Evolutionary conservation across 257 asterid genomes (phyloP).

Genomic region (Jaltomata sinuosa): DNA sequence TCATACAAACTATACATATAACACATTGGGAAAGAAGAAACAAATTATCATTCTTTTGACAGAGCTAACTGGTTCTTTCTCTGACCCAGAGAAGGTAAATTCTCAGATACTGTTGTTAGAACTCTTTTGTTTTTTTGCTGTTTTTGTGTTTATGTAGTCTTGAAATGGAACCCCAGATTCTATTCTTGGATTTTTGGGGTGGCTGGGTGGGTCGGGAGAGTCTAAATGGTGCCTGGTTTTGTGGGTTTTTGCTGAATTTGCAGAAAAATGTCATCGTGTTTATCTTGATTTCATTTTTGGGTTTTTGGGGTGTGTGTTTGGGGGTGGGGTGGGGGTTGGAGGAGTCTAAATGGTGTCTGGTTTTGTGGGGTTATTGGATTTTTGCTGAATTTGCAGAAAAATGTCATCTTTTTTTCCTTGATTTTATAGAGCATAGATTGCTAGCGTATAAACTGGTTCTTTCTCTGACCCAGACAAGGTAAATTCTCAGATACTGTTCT

Average conservation of each 20-base stretch:
- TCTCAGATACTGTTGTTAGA: not conserved
- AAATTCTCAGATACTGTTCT: not conserved
- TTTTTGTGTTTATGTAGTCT: not conserved
- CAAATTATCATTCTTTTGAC: not conserved
- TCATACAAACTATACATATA: not conserved
- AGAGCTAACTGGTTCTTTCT: not conserved
- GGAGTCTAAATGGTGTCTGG: not conserved
- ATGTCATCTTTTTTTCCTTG: not conserved
- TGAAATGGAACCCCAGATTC: not conserved
- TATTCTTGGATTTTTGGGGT: not conserved
- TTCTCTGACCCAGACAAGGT: not conserved
- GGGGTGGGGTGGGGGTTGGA: not conserved
- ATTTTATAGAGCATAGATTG: not conserved
- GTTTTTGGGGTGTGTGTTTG: not conserved
- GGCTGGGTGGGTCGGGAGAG: no score
- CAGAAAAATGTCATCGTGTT: no score
- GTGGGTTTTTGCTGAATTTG: no score
- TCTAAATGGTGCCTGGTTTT: no score
- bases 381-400: not conserved
- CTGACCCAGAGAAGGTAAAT: not conserved
- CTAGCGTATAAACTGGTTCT: not conserved
- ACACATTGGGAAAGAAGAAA: not conserved
- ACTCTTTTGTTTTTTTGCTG: not conserved
- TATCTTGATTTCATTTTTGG: not conserved
- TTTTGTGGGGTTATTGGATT: not conserved